Evolutionary conservation across 2,329 filamentous ascomycete species (phyloP), one percentile per base, ranked within the genome.

Genomic region (Blastomyces silverae): DNA sequence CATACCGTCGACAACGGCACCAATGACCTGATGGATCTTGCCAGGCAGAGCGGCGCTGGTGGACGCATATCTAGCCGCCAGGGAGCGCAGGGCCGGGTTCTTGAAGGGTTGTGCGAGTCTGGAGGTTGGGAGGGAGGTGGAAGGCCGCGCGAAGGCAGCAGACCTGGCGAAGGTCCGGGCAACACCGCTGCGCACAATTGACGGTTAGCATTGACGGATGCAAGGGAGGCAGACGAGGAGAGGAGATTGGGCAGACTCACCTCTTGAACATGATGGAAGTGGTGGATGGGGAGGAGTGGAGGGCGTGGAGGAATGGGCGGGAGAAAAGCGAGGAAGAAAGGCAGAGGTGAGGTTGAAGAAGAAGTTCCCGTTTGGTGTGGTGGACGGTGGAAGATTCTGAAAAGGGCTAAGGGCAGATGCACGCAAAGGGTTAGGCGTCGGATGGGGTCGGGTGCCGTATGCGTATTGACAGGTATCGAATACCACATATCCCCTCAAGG

Each of bases 1-100:
- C 90, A 84, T 85, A 96, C 91, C 92, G 84, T 97, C 94, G 76
- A 97, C 94, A 79, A 97, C 92, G 84, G 94, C 93, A 90, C 94
- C 92, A 83, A 97, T 97, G 81, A 97, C 92, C 84, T 92, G 83
- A 79, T 86, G 82, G 77, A 87, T 83, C 81, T 85, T 88, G 77
- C 88, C 88, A 78, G 83, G 78, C 72, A 80, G 79, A 65, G 76
- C 73, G 65, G 82, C 75, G 71, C 85, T 83, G 71, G 84, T 83
- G 76, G 81, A 85, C 73, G 87, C 86, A 76, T 84, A 86, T 73
- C 87, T 82, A 73, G 86, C 81, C 72, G 81, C 77, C 69, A 88
- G 77, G 70, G 84, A 83, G 70, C 85, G 85, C 66, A 83, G 77
- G 76, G 82, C 81, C 78, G 80, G 82, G 78, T 81, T 83, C 77